Evolutionary conservation across 805 yeast genomes (phyloP), one percentile per base, ranked within the genome.

Genomic region (Lipomyces mesembrius): DNA sequence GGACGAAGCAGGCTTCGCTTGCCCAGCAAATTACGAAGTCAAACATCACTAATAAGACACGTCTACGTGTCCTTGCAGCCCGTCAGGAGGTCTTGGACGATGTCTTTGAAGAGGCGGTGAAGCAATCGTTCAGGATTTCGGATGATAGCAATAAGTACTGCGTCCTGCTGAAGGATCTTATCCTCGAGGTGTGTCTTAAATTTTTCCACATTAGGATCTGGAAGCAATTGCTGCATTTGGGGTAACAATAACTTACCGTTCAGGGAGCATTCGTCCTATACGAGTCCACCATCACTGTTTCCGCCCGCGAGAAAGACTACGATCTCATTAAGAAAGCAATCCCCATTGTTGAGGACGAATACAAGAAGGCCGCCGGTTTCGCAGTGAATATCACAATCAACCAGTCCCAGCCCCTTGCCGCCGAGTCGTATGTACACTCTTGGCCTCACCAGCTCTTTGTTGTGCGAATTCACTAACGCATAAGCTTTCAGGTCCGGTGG

Each of bases 1-100:
- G 91, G 78, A 84, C 90, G 81, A 94, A 95, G 83, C 95, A 94
- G 80, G 93, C 97, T 2, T 82, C 92, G 39, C 87, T 95, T 79
- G 90, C 94, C 56, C 98, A 95, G 80, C 98, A 95, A 82, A 94
- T 95, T 78, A 87, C 93, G 75, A 92, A 92, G 82, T 93, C 98
- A 37, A 94, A 97, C 63, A 90, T 95, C 77, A 92, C 94, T 71
- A 95, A 95, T 84, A 92, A 95, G 83, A 91, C 96, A 72, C 89
- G 99, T 81, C 88, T 95, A 78, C 90, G 92, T 82, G 88, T 94
- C 46, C 86, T 95, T 73, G 84, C 90, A 20, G 91, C 96, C 64
- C 91, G 93, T 77, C 97, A 94, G 76, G 87, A 88, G 73, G 87
- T 91, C 14, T 82, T 95, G 74, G 87, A 86, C 70, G 87, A 84